A percentile compares a stretch with the other conserved stretches of the same genome.
These are phyloP conservation scores for Physcia stellaris DNA, from an alignment of 495 filamentous ascomycete species.

Conservation along the genomic window DNA sequence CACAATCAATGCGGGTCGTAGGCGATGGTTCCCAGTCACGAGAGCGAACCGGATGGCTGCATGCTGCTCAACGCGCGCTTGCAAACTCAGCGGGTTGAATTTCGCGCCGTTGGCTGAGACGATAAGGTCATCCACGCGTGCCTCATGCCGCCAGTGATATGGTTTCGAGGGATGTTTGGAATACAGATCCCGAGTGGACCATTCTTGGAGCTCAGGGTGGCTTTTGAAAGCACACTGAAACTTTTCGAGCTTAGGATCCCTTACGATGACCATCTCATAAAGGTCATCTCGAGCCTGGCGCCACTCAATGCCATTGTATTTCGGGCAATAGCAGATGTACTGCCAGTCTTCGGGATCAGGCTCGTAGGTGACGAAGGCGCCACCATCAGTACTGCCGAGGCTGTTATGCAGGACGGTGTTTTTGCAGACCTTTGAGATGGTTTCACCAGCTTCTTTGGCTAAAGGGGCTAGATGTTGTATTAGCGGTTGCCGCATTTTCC, in stretches of 20 bases:
- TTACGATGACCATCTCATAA: conserved; percentile 36
- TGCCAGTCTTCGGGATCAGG: conserved; percentile 31
- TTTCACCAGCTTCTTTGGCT: conserved; percentile 20
- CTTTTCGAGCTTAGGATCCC: conserved; percentile 23
- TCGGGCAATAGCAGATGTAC: conserved; percentile 33
- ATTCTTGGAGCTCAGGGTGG: conserved; percentile 40
- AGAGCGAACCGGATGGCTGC: conserved; percentile 32
- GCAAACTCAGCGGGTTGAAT: conserved; percentile 40
- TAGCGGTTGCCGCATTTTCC: conserved; percentile 16
- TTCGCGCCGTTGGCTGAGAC: conserved; percentile 50
- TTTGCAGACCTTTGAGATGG: conserved; percentile 12
- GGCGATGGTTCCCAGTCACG: conserved; percentile 34
- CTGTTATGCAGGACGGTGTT: conserved; percentile 20
- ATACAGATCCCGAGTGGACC: conserved; percentile 41
- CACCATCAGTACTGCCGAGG: conserved; percentile 25
- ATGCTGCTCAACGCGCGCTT: conserved; percentile 28
- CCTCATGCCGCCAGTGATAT: conserved; percentile 34
- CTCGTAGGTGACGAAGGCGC: conserved; percentile 11
- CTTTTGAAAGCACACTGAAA: conserved; percentile 37
- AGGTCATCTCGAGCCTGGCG: conserved; percentile 24
- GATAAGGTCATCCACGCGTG: conserved; percentile 43
- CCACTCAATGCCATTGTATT: conserved; percentile 21
- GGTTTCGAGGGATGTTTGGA: conserved; percentile 30
- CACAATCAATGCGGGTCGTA: conserved; percentile 33
- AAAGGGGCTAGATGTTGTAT: conserved; percentile 23